A percentile compares a stretch with the other conserved stretches of the same genome.
phyloP scores from a whole-genome alignment of 1,139 yeast genomes.

The Arxiozyma telluris region DNA sequence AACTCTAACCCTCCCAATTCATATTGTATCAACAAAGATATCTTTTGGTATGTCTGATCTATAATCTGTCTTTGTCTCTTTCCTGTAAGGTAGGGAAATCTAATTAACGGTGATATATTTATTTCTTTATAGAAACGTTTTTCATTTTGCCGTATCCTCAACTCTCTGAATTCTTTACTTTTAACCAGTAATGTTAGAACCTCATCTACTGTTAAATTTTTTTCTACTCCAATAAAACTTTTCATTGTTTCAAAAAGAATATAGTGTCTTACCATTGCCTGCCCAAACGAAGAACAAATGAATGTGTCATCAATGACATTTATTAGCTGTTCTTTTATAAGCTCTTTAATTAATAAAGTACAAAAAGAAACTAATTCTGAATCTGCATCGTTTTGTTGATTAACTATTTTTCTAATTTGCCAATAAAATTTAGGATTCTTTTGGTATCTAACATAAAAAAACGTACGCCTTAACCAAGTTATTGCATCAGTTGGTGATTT shows the following conservation, averaged over 20 bases:
- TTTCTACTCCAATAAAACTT: conserved; percentile 22
- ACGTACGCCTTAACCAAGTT: conserved; percentile 45
- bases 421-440: conserved; percentile 36
- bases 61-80: conserved; percentile 22
- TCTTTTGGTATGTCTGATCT: conserved; percentile 29
- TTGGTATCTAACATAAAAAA: conserved; percentile 39
- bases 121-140: conserved; percentile 37
- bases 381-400: conserved; percentile 18
- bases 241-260: conserved; percentile 38
- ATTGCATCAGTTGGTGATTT: conserved; percentile 35
- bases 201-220: conserved; percentile 18
- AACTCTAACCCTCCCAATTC: conserved; percentile 41
- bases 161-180: conserved; percentile 35
- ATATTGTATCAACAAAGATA: conserved; percentile 36
- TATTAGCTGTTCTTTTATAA: conserved; percentile 30
- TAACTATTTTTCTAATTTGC: conserved; percentile 18
- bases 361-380: conserved; percentile 30
- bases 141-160: conserved; percentile 38
- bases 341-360: conserved; percentile 26
- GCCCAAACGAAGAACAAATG: conserved; percentile 35
- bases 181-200: conserved; percentile 29
- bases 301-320: conserved; percentile 12
- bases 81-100: conserved; percentile 28
- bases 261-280: conserved; percentile 41
- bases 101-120: conserved; percentile 33